Conservation (phyloP, 306 rosid species). For the Acacia acuminata region DNA sequence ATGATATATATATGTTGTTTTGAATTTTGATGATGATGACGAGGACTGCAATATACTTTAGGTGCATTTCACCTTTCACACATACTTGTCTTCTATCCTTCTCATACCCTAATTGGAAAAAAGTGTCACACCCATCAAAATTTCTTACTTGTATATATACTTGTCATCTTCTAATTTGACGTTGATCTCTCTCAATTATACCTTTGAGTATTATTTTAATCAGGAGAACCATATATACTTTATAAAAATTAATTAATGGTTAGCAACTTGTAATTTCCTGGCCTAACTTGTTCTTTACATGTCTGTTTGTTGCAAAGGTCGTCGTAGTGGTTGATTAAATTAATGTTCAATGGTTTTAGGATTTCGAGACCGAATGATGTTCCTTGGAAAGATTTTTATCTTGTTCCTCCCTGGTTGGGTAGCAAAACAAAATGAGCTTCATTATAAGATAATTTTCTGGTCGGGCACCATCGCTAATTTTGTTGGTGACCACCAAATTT, state of each 20-base stretch:
- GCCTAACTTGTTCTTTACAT: slow-evolving; percentile 22
- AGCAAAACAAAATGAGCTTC: slow-evolving; percentile 27
- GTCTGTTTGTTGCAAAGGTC: not conserved
- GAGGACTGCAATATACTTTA: not conserved
- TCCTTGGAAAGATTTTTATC: slow-evolving; percentile 24
- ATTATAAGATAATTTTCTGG: slow-evolving; percentile 23
- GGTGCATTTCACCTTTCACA: not conserved
- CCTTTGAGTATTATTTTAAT: not conserved
- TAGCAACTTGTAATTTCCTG: not conserved
- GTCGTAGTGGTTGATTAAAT: slow-evolving; percentile 4
- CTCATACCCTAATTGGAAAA: slow-evolving; percentile 4
- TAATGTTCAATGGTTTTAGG: slow-evolving; percentile 10
- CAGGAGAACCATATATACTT: not conserved
- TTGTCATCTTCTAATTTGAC: not conserved
- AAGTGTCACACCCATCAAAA: not conserved
- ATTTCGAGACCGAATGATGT: slow-evolving; percentile 38
- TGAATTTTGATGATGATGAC: not conserved
- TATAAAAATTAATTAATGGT: slow-evolving; percentile 1
- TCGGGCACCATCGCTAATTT: slow-evolving; percentile 5
- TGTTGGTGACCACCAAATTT: slow-evolving; percentile 4
- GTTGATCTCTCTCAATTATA: not conserved
- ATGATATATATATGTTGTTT: not conserved
- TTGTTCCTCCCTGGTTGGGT: slow-evolving; percentile 22
- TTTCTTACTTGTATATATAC: not conserved
- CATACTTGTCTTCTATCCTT: not conserved